Percentiles rank a stretch among this genome's conserved stretches.
phyloP scores from a whole-genome alignment of 139 green algal species.

The Haematococcus lacustris region DNA sequence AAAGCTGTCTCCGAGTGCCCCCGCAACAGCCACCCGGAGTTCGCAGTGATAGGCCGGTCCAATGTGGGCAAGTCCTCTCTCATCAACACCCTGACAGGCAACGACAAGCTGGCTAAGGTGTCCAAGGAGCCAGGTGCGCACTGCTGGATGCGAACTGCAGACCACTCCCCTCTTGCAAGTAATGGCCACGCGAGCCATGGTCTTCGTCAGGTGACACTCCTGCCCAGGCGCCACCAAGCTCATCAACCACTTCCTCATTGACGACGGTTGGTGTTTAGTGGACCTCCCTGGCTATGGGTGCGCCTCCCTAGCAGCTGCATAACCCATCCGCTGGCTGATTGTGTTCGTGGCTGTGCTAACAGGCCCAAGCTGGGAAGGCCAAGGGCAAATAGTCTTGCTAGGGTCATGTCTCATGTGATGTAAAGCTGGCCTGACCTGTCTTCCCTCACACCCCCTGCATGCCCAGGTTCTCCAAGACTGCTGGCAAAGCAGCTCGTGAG shows the following conservation, averaged over 20 bases:
- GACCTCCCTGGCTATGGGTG: constrained; percentile 91
- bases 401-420: too few species aligned
- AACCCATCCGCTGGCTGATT: neutral
- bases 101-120: constrained; percentile 65
- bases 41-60: constrained; percentile 89
- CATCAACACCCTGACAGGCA: constrained; percentile 85
- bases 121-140: constrained; percentile 83
- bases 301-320: neutral
- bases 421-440: too few species aligned
- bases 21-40: constrained; percentile 59
- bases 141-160: neutral
- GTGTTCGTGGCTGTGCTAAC: neutral
- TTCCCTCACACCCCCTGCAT: neutral
- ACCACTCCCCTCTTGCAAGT: neutral
- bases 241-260: constrained; percentile 97
- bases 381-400: too few species aligned
- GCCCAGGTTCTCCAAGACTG: constrained; percentile 29
- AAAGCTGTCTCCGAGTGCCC: constrained; percentile 65
- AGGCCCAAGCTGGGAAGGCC: neutral
- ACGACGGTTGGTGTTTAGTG: constrained; percentile 84
- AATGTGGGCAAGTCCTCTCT: constrained; percentile 94
- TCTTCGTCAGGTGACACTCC: neutral
- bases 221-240: constrained; percentile 79
- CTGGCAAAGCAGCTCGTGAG: constrained; percentile 38
- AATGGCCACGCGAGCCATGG: neutral